Base-by-base conservation (phyloP, 345 rosid species). In the Eucalyptus globulus region DNA sequence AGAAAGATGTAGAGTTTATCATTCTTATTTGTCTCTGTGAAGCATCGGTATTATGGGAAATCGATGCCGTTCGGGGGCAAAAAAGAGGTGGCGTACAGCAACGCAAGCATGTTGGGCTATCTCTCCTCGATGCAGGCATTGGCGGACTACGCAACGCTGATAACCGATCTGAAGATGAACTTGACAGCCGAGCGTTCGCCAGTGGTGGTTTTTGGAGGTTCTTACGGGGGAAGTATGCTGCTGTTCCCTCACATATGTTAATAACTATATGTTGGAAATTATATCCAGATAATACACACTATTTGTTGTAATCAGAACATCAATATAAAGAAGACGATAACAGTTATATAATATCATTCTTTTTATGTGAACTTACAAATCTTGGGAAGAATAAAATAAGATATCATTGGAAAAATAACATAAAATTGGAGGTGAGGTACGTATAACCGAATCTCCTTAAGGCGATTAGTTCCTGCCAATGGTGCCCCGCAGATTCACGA, bases 221-320 rank as follows among this genome's bases (percentile, higher is more conserved):
- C 99, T 85, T 96, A 95, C 90, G 98, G 99, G 89, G 99, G 97
- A 94, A 96, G 99, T 95, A 92, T 92, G 92, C 87, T n/a, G 37
- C 37, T n/a, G 76, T 87, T 31, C 76, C 15, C 34, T 62, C 76
- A 14, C 76, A 56, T 69, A 22, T 31, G 24, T 87, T 54, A 12
- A 34, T 14, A 8, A 22, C 8, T 6, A n/a, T n/a, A n/a, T n/a
- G n/a, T n/a, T n/a, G n/a, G n/a, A n/a, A n/a, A n/a, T n/a, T n/a
- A n/a, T n/a, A n/a, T n/a, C n/a, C n/a, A n/a, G n/a, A n/a, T n/a
- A n/a, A n/a, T n/a, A n/a, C n/a, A n/a, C n/a, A n/a, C n/a, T n/a
- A n/a, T n/a, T n/a, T n/a, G n/a, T n/a, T n/a, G n/a, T n/a, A n/a
- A n/a, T n/a, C n/a, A n/a, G n/a, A n/a, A n/a, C n/a, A n/a, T n/a